Percentiles rank a stretch among this genome's conserved stretches.
Conservation (phyloP, 192 early-diverging fungal genomes). For the Chytriomyces confervae region DNA sequence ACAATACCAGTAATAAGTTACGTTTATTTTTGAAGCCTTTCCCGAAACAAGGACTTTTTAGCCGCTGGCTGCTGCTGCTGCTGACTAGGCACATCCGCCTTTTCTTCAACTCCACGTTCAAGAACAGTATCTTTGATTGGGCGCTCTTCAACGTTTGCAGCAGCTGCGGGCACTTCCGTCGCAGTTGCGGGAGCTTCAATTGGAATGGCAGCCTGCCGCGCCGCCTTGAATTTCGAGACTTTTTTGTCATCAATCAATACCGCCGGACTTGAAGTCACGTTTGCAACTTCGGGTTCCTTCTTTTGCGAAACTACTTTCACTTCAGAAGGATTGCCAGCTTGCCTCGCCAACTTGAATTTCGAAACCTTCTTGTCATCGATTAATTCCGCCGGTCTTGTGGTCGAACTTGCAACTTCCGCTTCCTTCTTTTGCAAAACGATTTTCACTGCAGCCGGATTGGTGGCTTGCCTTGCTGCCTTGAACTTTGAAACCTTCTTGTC, state of each 20-base stretch:
- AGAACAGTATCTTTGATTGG: slow-evolving; percentile 10
- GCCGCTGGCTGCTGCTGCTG: background rate
- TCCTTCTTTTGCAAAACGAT: background rate
- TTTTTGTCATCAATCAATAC: background rate
- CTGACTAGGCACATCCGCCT: background rate
- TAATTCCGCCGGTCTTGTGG: too few relatives aligned
- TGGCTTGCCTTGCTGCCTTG: background rate
- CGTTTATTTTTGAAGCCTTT: background rate
- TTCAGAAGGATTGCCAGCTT: background rate
- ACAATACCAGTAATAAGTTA: too few relatives aligned
- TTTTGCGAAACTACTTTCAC: background rate
- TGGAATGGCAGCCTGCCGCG: background rate
- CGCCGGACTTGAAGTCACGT: background rate
- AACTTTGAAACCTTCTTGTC: slow-evolving; percentile 5
- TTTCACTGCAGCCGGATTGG: background rate
- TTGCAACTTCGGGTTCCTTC: background rate
- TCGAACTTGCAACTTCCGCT: background rate
- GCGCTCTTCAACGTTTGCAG: background rate
- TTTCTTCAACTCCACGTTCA: background rate
- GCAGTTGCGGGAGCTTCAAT: background rate
- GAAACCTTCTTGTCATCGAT: background rate
- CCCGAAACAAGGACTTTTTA: slow-evolving; percentile 16
- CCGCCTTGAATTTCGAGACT: background rate
- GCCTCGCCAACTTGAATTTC: slow-evolving; percentile 4
- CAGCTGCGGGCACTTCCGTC: background rate